phyloP scores from a whole-genome alignment of 1,284 basidiomycete species.

The Agroathelia rolfsii region DNA sequence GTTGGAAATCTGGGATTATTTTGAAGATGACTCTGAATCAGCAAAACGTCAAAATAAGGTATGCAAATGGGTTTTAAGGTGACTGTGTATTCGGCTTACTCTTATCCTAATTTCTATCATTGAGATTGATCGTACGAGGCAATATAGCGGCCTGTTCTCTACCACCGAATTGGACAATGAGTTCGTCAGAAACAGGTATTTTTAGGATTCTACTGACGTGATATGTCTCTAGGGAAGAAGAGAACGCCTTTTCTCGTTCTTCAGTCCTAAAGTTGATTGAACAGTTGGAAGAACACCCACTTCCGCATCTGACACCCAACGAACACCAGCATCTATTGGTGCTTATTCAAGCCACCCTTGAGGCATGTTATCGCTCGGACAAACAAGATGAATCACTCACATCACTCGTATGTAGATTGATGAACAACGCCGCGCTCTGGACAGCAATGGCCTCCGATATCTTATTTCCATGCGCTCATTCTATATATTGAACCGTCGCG shows the following conservation, averaged over 20 bases:
- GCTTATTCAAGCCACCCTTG: slow-evolving; percentile 78
- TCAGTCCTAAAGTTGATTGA: slow-evolving; percentile 56
- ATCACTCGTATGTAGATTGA: slow-evolving; percentile 50
- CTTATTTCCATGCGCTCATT: slow-evolving; percentile 82
- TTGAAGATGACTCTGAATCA: too few relatives aligned
- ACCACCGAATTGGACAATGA: slow-evolving; percentile 24
- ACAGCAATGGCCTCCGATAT: slow-evolving; percentile 84
- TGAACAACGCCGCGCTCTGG: slow-evolving; percentile 77
- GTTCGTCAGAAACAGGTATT: slow-evolving; percentile 25
- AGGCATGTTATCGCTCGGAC: slow-evolving; percentile 44
- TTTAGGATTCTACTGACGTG: not conserved
- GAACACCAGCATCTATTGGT: slow-evolving; percentile 76
- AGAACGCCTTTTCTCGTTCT: slow-evolving; percentile 52
- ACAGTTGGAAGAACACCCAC: slow-evolving; percentile 48
- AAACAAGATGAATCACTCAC: slow-evolving; percentile 1
- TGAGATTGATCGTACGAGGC: too few relatives aligned
- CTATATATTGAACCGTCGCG: slow-evolving; percentile 63
- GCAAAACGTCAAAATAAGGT: too few relatives aligned
- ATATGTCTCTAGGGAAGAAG: slow-evolving; percentile 33
- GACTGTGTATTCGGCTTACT: too few relatives aligned
- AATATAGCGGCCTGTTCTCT: slow-evolving; percentile 38
- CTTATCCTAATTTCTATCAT: too few relatives aligned
- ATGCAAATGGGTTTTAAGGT: too few relatives aligned
- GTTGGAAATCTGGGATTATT: too few relatives aligned
- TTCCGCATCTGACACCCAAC: slow-evolving; percentile 63